Evolutionary conservation across 2,329 filamentous ascomycete genomes (phyloP).

Genomic region (Trichoderma atroviride): DNA sequence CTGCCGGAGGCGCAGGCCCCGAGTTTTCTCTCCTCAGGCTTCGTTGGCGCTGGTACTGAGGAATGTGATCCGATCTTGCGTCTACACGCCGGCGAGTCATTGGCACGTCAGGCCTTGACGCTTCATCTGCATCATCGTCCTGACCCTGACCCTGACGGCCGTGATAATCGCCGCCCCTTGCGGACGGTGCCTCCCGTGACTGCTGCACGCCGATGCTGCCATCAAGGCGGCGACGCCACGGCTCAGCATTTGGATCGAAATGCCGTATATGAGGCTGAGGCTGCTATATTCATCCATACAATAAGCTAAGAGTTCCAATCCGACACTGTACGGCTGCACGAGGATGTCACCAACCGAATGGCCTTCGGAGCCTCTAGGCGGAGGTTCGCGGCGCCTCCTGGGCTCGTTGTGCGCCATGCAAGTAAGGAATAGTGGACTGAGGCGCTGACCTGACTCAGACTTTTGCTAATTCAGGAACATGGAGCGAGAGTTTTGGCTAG

Average conservation of each 20-base stretch:
- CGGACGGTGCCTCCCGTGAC: background rate
- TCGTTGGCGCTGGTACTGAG: background rate
- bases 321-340: background rate
- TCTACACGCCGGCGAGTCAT: background rate
- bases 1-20: background rate
- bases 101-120: background rate
- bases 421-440: background rate
- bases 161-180: background rate
- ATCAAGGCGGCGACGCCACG: background rate
- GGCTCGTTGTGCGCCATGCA: constrained; percentile 17
- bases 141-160: background rate
- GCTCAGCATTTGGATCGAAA: background rate
- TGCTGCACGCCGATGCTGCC: background rate
- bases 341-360: background rate
- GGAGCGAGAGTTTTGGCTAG: constrained; percentile 7
- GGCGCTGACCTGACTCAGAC: constrained; percentile 12
- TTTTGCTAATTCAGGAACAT: constrained; percentile 14
- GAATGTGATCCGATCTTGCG: background rate
- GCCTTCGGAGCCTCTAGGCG: constrained; percentile 2
- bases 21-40: constrained; percentile 1
- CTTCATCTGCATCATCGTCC: background rate
- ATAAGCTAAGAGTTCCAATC: background rate
- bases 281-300: background rate
- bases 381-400: constrained; percentile 18
- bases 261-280: background rate